Conservation (phyloP, 2,329 filamentous ascomycete species). For the Fusarium sp. region DNA sequence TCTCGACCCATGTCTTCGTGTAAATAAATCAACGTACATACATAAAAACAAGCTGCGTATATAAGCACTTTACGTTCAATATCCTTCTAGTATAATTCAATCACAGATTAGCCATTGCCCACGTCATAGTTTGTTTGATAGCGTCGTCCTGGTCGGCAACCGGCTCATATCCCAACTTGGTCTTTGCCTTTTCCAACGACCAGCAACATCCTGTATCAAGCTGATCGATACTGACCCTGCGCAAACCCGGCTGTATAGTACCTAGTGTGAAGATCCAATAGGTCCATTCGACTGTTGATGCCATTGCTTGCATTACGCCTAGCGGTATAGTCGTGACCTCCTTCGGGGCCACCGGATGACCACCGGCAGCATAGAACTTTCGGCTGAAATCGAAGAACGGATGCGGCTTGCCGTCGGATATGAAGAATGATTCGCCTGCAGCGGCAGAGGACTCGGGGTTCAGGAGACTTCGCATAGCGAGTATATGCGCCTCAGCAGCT, state of each 20-base stretch:
- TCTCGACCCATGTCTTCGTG: too few relatives aligned
- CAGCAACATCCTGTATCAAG: slow-evolving; percentile 1
- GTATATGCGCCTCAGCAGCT: slow-evolving; percentile 1
- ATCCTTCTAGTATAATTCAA: too few relatives aligned
- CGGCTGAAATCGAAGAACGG: slow-evolving; percentile 7
- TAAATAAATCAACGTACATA: too few relatives aligned
- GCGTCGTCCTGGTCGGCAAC: background rate
- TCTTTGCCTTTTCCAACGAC: slow-evolving; percentile 3
- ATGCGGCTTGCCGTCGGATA: background rate
- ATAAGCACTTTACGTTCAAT: too few relatives aligned
- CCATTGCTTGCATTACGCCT: background rate
- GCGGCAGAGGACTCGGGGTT: accelerated
- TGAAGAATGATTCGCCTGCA: background rate
- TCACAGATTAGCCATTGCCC: background rate
- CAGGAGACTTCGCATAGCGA: background rate
- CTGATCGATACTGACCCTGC: slow-evolving; percentile 1
- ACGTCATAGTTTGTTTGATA: background rate
- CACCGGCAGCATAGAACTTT: background rate
- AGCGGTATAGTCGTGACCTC: background rate
- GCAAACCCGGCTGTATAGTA: background rate
- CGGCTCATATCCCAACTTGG: background rate
- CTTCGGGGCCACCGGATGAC: background rate
- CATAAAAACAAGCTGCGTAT: too few relatives aligned
- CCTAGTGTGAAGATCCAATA: background rate
- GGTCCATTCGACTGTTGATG: slow-evolving; percentile 7